Conservation (phyloP, 176 grass and related monocot genomes). For the Oryza meyeriana region DNA sequence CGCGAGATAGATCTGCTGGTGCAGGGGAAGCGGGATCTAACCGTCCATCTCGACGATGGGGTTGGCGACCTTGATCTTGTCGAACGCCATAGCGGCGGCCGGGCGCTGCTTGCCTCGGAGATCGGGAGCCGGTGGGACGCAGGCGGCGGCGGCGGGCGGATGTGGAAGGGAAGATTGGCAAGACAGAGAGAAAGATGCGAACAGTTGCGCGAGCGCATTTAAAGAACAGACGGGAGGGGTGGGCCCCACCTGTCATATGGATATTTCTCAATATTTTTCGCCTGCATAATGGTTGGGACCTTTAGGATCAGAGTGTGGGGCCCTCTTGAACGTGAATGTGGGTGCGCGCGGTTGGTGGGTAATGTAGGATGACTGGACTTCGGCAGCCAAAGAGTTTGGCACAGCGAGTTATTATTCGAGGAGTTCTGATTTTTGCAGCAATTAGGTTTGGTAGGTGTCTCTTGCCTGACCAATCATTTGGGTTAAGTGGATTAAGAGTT, state of each 20-base stretch:
- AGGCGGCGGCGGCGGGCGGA: not conserved
- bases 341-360: not conserved
- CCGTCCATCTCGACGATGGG: slow-evolving; percentile 94
- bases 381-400: not conserved
- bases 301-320: slow-evolving; percentile 1
- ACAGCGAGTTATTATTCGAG: not conserved
- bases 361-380: not conserved
- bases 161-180: slow-evolving; percentile 2
- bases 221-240: not conserved
- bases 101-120: slow-evolving; percentile 36
- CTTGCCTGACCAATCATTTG: not conserved
- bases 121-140: slow-evolving; percentile 23
- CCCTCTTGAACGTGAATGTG: not conserved
- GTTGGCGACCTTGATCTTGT: slow-evolving; percentile 90
- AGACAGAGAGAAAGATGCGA: not conserved
- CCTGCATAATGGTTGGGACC: not conserved
- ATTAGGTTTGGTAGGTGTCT: not conserved
- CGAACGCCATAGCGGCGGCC: slow-evolving; percentile 60
- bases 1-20: not conserved
- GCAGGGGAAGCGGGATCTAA: slow-evolving; percentile 30
- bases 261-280: not conserved
- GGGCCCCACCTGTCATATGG: not conserved
- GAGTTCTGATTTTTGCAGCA: not conserved
- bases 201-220: slow-evolving; percentile 29
- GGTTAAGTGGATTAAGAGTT: too few relatives aligned